Base-by-base conservation (phyloP, 1,284 basidiomycete genomes). In the Malassezia japonica region DNA sequence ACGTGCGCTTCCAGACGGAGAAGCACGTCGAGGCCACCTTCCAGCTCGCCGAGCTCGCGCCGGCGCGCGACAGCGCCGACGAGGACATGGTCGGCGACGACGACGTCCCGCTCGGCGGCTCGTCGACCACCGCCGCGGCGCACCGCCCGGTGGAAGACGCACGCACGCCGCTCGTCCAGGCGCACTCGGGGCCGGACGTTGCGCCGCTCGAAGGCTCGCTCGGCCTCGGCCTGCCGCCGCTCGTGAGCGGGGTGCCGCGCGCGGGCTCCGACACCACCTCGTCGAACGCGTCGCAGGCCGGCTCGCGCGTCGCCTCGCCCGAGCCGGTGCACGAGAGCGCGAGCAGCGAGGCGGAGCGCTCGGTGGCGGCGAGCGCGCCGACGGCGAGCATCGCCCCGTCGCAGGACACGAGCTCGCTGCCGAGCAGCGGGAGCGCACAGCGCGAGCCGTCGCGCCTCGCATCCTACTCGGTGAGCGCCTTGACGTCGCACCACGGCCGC, bases 21-120 rank as follows among this genome's bases (percentile, higher is more conserved):
- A 65, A 68, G 27, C 76, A 74, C 0, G 64, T 70, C 42, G 76
- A 78, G 46, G 76, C 75, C 21, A 73, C 74, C 25, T 78, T 78
- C 56, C 64, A 76, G 42, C 64, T 78, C 6, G 76, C 76, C 1
- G 75, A 73, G 46, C 60, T 67, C 27, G 72, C 73, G 6, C 71
- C 21, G 13, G 39, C 33, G 28, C 38, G 41, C 36, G 37, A 53
- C 57, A 29, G 53, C 55, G 46, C 41, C 54, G 50, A 23, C 46
- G 61, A 62, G 21, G 59, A 64, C 21, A 58, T 59, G 6, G 39
- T 7, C 48, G 40, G 51, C 49, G 29, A 60, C 51, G 28, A 60
- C 55, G 13, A 59, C 39, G 43, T 54, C 56, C 23, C 53, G 44
- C 39, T 52, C 23, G 50, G 50, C 43, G 50, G 50, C 37, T 38